Conservation (phyloP, 176 grass and related monocot genomes). For the Oryza rufipogon region DNA sequence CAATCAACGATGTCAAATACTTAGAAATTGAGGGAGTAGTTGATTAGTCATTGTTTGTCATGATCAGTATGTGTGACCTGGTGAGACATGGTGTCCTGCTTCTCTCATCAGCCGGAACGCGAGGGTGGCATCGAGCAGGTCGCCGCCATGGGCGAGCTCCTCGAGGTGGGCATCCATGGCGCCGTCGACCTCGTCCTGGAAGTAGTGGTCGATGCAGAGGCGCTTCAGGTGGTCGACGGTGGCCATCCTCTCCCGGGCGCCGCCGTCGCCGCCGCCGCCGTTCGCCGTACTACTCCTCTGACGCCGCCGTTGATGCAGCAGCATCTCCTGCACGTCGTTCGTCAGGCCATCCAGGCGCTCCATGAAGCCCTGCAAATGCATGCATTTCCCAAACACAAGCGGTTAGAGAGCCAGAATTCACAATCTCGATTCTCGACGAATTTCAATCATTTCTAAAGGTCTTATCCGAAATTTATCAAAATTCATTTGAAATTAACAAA, state of each 20-base stretch:
- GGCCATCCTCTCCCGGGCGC: not conserved
- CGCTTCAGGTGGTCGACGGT: constrained; percentile 48
- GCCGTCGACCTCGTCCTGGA: constrained; percentile 35
- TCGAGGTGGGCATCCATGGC: not conserved
- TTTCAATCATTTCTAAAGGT: no score
- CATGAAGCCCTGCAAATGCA: not conserved
- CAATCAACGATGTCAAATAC: no score
- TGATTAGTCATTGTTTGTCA: no score
- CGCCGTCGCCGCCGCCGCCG: no score
- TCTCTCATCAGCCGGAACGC: constrained; percentile 51
- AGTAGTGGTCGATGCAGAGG: constrained; percentile 58
- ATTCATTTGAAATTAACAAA: no score
- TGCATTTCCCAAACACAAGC: no score
- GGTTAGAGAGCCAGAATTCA: no score
- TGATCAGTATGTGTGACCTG: constrained; percentile 27
- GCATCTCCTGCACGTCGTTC: not conserved
- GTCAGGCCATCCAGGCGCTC: constrained; percentile 14
- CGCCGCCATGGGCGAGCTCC: not conserved
- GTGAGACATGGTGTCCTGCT: constrained; percentile 42
- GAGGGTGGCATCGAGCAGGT: constrained; percentile 37
- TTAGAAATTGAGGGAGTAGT: no score
- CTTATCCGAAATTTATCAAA: no score
- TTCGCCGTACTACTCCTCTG: not conserved
- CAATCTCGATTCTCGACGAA: no score
- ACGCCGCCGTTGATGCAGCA: not conserved